Percentiles rank a stretch among this genome's conserved stretches.
Evolutionary conservation across 2,329 filamentous ascomycete species (phyloP).

Genomic region (Fusarium pseudocircinatum): DNA sequence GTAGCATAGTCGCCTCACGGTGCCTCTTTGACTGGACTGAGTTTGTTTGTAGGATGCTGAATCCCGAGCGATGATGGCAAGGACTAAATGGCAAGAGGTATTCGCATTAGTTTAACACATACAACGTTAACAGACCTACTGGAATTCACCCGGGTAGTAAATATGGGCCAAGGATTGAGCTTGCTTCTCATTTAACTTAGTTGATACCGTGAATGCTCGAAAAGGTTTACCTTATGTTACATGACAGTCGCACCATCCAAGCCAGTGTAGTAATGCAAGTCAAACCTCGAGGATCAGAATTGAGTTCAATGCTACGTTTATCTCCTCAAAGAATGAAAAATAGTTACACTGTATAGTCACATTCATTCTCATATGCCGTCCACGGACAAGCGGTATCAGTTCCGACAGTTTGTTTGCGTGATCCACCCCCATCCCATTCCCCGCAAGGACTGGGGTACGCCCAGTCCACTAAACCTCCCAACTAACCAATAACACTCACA

Average conservation of each 20-base stretch:
- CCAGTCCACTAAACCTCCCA: neutral
- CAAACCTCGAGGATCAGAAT: fast-evolving
- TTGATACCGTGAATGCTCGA: neutral
- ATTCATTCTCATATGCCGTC: neutral
- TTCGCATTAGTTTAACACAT: neutral
- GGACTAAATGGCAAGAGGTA: fast-evolving
- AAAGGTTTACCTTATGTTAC: neutral
- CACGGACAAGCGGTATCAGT: neutral
- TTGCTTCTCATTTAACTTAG: neutral
- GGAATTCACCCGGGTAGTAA: fast-evolving
- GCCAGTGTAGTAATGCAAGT: neutral
- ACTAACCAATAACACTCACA: neutral
- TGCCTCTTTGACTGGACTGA: too few relatives aligned
- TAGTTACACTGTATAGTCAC: neutral
- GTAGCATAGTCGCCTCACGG: fast-evolving
- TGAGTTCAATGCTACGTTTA: fast-evolving
- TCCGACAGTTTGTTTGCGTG: neutral
- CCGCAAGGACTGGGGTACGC: neutral
- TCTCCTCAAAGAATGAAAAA: fast-evolving
- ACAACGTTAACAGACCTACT: fast-evolving
- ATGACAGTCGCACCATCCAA: neutral
- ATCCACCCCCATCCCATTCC: neutral
- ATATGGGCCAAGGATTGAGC: neutral
- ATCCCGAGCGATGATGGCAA: neutral
- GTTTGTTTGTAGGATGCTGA: too few relatives aligned